A percentile compares a stretch with the other conserved stretches of the same genome.
phyloP scores from a whole-genome alignment of 2,329 filamentous ascomycete species.

The Colletotrichum graminicola region DNA sequence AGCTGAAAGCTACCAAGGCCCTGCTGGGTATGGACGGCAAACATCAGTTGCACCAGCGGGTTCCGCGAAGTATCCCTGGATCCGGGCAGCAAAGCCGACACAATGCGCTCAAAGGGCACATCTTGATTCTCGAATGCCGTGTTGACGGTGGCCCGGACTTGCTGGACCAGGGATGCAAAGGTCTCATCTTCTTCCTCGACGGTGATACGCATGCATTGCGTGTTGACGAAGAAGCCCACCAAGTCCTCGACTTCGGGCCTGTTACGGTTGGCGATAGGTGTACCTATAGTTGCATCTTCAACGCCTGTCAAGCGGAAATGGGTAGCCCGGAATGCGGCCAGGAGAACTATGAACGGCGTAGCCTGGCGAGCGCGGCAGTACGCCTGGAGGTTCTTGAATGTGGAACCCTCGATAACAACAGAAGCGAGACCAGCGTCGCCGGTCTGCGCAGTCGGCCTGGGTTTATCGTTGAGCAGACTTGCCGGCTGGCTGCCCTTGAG shows the following conservation, averaged over 20 bases:
- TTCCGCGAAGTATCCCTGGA: conserved; percentile 11
- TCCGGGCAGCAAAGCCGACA: conserved; percentile 5
- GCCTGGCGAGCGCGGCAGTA: conserved; percentile 12
- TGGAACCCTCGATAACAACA: background rate
- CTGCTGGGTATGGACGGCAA: conserved; percentile 10
- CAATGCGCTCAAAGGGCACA: conserved; percentile 16
- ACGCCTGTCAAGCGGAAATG: conserved; percentile 7
- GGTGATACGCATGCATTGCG: conserved; percentile 18
- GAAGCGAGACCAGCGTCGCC: background rate
- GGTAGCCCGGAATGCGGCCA: conserved; percentile 7
- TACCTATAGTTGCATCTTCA: background rate
- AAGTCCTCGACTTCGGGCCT: conserved; percentile 9
- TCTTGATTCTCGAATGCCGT: conserved; percentile 12
- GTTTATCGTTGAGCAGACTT: background rate
- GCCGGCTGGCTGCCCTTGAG: conserved; percentile 12
- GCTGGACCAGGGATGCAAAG: conserved; percentile 12
- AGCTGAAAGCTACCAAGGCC: background rate
- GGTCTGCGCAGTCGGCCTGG: background rate
- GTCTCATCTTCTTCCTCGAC: conserved; percentile 5
- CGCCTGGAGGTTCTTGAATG: conserved; percentile 1
- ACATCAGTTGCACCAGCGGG: conserved; percentile 22
- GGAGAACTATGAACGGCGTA: conserved; percentile 3
- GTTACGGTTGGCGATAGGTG: conserved; percentile 11
- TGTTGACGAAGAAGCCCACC: conserved; percentile 22
- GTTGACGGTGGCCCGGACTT: conserved; percentile 3